A percentile compares a stretch with the other conserved stretches of the same genome.
Conservation (phyloP, 1,284 basidiomycete genomes). For the Malassezia vespertilionis region DNA sequence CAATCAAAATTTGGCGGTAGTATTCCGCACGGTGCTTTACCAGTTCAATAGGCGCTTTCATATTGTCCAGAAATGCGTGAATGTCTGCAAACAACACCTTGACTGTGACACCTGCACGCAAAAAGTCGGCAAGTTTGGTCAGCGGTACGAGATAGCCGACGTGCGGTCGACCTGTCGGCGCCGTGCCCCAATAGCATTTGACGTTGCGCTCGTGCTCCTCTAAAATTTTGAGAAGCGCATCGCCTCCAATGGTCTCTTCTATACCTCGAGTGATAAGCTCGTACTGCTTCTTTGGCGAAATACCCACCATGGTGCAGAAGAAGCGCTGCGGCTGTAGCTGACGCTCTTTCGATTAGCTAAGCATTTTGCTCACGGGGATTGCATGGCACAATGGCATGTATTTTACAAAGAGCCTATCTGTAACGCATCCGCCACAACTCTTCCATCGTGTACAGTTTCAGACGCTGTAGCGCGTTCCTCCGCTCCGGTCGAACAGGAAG, state of each 20-base stretch:
- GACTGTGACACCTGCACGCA: conserved; percentile 81
- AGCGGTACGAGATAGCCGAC: conserved; percentile 94
- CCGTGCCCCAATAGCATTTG: conserved; percentile 59
- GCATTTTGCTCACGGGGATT: too few species aligned
- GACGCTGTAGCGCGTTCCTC: conserved; percentile 30
- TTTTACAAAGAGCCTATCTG: too few species aligned
- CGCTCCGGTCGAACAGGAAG: conserved; percentile 35
- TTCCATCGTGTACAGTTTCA: conserved; percentile 17
- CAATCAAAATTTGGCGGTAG: conserved; percentile 70
- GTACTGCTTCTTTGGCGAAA: conserved; percentile 58
- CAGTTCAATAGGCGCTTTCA: conserved; percentile 91
- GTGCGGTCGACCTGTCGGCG: conserved; percentile 82
- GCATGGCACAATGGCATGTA: too few species aligned
- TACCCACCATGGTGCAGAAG: background rate
- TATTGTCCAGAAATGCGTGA: conserved; percentile 93
- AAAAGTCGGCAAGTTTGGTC: conserved; percentile 91
- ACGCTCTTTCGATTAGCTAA: background rate
- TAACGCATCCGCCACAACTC: too few species aligned
- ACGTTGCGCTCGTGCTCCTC: conserved; percentile 52
- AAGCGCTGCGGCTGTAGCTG: background rate
- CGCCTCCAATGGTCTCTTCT: conserved; percentile 77
- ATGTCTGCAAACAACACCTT: conserved; percentile 89
- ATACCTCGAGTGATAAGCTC: conserved; percentile 75
- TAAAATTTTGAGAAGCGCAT: conserved; percentile 70
- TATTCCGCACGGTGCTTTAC: conserved; percentile 79